These are phyloP conservation scores for Nemophila menziesii DNA, from an alignment of 257 asterid species.

Conservation along the genomic window DNA sequence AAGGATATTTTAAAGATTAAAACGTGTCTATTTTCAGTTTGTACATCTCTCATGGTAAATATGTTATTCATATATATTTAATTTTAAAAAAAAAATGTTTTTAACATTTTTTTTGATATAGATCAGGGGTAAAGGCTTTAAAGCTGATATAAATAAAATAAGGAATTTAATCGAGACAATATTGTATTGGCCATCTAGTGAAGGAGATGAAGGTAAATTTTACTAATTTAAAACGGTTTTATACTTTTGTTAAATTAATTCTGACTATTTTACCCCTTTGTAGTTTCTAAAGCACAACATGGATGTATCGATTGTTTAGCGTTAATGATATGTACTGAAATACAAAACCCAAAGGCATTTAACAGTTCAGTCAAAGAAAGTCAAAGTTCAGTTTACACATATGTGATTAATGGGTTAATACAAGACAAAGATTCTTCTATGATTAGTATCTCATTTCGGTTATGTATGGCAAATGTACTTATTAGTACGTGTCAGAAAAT, in stretches of 20 bases:
- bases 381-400: constrained; percentile 32
- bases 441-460: constrained; percentile 39
- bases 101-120: constrained; percentile 13
- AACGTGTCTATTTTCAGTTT: constrained; percentile 65
- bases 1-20: constrained; percentile 47
- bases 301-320: constrained; percentile 95
- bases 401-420: constrained; percentile 43
- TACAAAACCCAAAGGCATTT: constrained; percentile 34
- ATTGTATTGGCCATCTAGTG: constrained; percentile 51
- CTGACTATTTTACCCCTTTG: constrained; percentile 12
- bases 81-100: background rate
- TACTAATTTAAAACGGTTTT: constrained; percentile 2
- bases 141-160: constrained; percentile 39
- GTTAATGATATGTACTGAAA: constrained; percentile 61
- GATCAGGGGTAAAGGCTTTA: constrained; percentile 50
- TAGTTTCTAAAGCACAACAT: constrained; percentile 85
- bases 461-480: constrained; percentile 87
- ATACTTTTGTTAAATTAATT: constrained; percentile 11
- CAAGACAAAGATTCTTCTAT: constrained; percentile 11
- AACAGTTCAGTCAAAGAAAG: constrained; percentile 22
- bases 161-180: constrained; percentile 35
- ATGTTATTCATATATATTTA: constrained; percentile 4
- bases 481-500: constrained; percentile 83
- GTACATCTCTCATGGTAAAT: constrained; percentile 71
- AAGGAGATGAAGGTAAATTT: constrained; percentile 61